phyloP scores from a whole-genome alignment of 2,329 filamentous ascomycete genomes.

The Phaeosphaeriaceae sp. region DNA sequence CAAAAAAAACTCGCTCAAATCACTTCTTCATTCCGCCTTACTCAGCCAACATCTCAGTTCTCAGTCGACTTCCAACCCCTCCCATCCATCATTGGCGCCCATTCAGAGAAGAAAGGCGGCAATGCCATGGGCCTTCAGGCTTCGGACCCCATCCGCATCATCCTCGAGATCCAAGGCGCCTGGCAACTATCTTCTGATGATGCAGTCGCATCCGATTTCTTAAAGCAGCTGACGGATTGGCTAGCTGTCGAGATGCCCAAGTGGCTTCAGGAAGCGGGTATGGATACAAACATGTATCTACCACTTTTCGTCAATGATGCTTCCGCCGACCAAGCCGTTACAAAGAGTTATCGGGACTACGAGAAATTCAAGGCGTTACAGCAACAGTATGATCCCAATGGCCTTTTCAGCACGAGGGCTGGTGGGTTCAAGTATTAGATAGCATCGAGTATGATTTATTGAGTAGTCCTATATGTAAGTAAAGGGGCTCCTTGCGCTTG shows the following conservation, averaged over 20 bases:
- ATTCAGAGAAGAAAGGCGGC: slow-evolving; percentile 26
- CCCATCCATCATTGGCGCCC: slow-evolving; percentile 22
- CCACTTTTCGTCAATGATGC: slow-evolving; percentile 36
- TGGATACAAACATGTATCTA: slow-evolving; percentile 19
- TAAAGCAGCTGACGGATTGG: slow-evolving; percentile 28
- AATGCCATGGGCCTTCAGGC: slow-evolving; percentile 32
- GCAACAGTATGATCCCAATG: slow-evolving; percentile 25
- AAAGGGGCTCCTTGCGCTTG: no score
- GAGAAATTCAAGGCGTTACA: slow-evolving; percentile 29
- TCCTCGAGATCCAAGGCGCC: slow-evolving; percentile 28
- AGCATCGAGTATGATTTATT: no score
- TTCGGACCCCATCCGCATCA: slow-evolving; percentile 26
- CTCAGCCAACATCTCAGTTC: slow-evolving; percentile 22
- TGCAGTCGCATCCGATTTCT: slow-evolving; percentile 13
- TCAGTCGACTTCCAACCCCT: slow-evolving; percentile 34
- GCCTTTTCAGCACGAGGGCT: slow-evolving; percentile 25
- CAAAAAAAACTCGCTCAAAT: slow-evolving; percentile 36
- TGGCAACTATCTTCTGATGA: slow-evolving; percentile 25
- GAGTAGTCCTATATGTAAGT: no score
- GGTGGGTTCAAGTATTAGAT: slow-evolving; percentile 31
- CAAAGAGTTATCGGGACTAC: slow-evolving; percentile 25
- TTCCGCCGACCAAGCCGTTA: slow-evolving; percentile 27
- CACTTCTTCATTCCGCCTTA: slow-evolving; percentile 28
- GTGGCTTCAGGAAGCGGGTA: slow-evolving; percentile 31
- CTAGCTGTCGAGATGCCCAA: slow-evolving; percentile 25